Evolutionary conservation across 2,329 filamentous ascomycete genomes (phyloP), one percentile per base, ranked within the genome.

Genomic region (Monosporascus ibericus): DNA sequence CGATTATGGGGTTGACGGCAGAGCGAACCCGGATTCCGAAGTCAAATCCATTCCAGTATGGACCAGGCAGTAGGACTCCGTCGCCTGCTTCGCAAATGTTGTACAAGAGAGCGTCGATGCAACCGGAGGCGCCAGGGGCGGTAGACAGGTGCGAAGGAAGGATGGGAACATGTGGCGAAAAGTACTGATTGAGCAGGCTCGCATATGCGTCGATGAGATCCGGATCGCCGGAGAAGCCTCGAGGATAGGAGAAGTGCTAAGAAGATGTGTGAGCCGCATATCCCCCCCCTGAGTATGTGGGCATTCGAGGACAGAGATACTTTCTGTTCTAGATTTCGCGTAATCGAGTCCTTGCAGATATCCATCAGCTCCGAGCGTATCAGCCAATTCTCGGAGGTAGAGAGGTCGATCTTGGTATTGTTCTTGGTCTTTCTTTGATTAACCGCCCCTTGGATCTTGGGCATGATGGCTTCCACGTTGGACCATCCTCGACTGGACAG

Each of bases 1-100:
- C 53, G 22, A 38, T 40, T 1, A 52, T 40, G 2, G 47, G 50
- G 37, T 52, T 36, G 1, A 57, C 52, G 2, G 47, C 48, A 14
- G 52, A 44, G 6, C 50, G 42, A 5, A 57, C 52, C 14, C 37
- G 40, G 1, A 52, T 14, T 6, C 53, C 42, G 51, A 48, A 55
- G 44, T 55, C 53, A 34, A 55, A 55, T 11, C 54, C 51, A 27
- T 54, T 62, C 65, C 68, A 69, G 44, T 55, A 68, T 22, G 66
- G 66, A 4, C 52, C 61, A 2, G 63, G 59, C 3, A 70, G 52
- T 1, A 71, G 55, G 0, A 70, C 51, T 1, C 63, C 65, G 48
- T 70, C 68, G 20, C 65, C 68, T 1, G 59, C 39, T 8, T 69
- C 65, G 52, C 67, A 70, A 20, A 71, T 65, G 34, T 63, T 65